Conservation (phyloP, 2,329 filamentous ascomycete genomes). For the Coniochaeta sp. region DNA sequence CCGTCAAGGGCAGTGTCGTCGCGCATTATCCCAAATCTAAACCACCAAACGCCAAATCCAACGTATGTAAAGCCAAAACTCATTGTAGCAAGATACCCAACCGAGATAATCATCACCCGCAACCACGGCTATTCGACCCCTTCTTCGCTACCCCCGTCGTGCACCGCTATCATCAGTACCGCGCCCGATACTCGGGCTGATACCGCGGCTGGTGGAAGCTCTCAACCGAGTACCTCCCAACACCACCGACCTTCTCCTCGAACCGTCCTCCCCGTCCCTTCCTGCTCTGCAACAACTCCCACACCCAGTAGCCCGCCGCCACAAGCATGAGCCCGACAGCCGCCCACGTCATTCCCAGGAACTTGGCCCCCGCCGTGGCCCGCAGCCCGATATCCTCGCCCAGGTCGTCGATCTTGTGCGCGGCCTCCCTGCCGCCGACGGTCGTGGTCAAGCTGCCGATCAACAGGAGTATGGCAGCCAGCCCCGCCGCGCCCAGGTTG, state of each 20-base stretch:
- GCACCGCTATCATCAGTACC: background rate
- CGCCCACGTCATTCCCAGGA: constrained; percentile 39
- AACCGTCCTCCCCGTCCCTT: constrained; percentile 11
- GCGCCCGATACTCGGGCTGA: background rate
- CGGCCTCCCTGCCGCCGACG: constrained; percentile 30
- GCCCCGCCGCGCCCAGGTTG: constrained; percentile 29
- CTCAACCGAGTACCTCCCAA: background rate
- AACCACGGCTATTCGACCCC: background rate
- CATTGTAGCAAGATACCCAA: background rate
- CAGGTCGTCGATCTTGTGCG: constrained; percentile 30
- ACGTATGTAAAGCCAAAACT: background rate
- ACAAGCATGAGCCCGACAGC: constrained; percentile 36
- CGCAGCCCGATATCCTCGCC: constrained; percentile 37
- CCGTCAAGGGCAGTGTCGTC: background rate
- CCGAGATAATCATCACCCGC: background rate
- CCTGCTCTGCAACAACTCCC: constrained; percentile 22
- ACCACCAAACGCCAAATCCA: background rate
- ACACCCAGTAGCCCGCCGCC: constrained; percentile 32
- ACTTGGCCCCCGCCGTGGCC: constrained; percentile 33
- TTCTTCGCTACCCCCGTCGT: too few relatives aligned
- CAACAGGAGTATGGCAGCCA: constrained; percentile 28
- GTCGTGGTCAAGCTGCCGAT: constrained; percentile 36
- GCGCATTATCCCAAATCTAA: background rate
- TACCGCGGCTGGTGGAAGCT: background rate
- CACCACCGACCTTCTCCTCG: background rate